Base-by-base conservation (phyloP, 371 early-diverging fungal species). In the Zychaea mexicana region DNA sequence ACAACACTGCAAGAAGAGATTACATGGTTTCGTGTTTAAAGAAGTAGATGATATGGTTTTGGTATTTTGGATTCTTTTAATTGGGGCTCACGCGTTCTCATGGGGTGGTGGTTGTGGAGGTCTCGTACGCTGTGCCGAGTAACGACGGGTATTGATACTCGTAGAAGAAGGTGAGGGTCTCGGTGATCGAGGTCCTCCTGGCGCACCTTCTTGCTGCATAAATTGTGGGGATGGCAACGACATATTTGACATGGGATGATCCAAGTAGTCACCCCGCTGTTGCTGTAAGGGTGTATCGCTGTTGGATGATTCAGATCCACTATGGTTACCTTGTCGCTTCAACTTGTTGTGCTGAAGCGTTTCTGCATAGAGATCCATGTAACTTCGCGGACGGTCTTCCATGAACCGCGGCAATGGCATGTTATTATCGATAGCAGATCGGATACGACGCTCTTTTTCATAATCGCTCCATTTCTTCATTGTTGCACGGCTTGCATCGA, bases 381-480 rank as follows among this genome's bases (percentile, higher is more conserved):
- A n/a, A 28, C 59, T 58, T 22, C 39, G 31, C 2, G 28, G 36
- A 17, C 59, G 27, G 24, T 58, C 27, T 45, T 58, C 46, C 19
- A 36, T 3, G 22, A 61, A 61, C 15, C 61, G 52, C 8, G 52
- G 61, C 15, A 52, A 13, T 17, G 61, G 36, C 38, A 52, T 31
- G 21, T 61, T 49, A 22, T 52, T 45, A 21, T 61, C 61, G 13
- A 61, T 19, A 22, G 64, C 64, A 21, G 56, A 28, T 21, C 61
- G 61, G 3, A 70, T 60, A 12, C 72, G 62, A 10, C 88, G 81
- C 42, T 85, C 82, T 57, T 81, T 78, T 74, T 90, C 90, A 59
- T 79, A 89, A 58, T 90, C 90, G 61, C 85, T 79, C 89, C 90
- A 90, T 52, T 87, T 85, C 62, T 83, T 84, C 77, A 87, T 80